Base-by-base conservation (phyloP, 257 asterid species). In the Solanum paucissectum region DNA sequence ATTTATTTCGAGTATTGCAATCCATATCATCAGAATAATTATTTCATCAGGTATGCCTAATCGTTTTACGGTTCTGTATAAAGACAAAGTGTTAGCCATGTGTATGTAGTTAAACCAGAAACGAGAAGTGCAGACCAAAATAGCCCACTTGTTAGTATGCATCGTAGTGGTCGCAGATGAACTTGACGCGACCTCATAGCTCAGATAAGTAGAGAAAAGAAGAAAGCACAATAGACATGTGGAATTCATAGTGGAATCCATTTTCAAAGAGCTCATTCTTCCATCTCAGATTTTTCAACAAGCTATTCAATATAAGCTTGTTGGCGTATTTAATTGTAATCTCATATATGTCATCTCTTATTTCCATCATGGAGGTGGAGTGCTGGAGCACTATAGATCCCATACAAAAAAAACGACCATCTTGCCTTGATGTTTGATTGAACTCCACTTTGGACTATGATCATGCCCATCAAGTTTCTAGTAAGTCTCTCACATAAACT, bases 81-180 rank as follows among this genome's bases (percentile, higher is more conserved):
- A 90, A 87, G 99, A 97, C 89, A 96, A 85, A 33, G 99, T 97
- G 90, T 97, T 97, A 13, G 99, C 99, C 99, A 97, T 97, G 87
- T 97, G 99, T 74, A 99, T 92, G 86, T 97, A 96, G 87, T 97
- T 97, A 90, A 97, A 97, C 99, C 99, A 96, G 93, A 97, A 97
- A 87, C 98, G 98, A 74, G 99, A 97, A 88, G 99, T 96, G 88
- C 99, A 96, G 75, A 97, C 99, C 86, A 96, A 94, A 34, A 97
- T 92, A 12, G 99, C 99, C 99, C 99, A 97, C 74, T 97, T 97
- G 90, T 97, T 96, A 66, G 99, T 97, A 92, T 96, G 99, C 98
- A 93, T 95, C 23, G 97, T 21, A 74, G 83, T 93, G 75, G 96
- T 91, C 87, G 69, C 81, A 25, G 96, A 92, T 49, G 90, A 87